Evolutionary conservation across 202 grass and related monocot genomes (phyloP), one percentile per base, ranked within the genome.

Genomic region (Cymbopogon flexuosus): DNA sequence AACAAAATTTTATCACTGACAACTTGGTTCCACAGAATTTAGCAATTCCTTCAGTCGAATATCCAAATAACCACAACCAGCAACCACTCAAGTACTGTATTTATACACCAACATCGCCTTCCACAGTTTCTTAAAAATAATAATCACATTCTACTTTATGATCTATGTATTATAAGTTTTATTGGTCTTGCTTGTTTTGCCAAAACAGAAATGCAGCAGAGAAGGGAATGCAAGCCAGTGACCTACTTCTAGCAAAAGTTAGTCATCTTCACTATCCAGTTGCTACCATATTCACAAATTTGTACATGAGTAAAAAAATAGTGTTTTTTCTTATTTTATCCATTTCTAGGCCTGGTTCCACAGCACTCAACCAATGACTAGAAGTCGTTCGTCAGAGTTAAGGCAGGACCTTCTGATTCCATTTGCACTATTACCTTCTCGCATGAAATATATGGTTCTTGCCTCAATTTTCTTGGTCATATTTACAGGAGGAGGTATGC

Each of bases 281-380:
- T 77, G 64, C 15, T 62, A 68, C 31, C 73, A 23, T 10, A 41
- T 68, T 27, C 16, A 81, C 45, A 33, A 68, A 45, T 16, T 81
- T 86, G 4, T 81, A 0, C 74, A 40, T 22, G 3, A 36, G 41
- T 70, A 56, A 34, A 72, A 21, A 66, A 33, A 62, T 11, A 22
- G 3, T 68, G 8, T 3, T 74, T 56, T 61, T 47, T 79, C 35
- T 80, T 15, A 82, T 62, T 58, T 81, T 68, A 34, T 19, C 68
- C 63, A 56, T 72, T 58, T 72, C 46, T 82, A 93, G 91, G 78
- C 91, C 60, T 93, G 91, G 91, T 91, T 91, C 70, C 88, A 91
- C 68, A 87, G 91, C 61, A 81, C 77, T 80, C 91, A 91, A 84
- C 91, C 91, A 79, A 93, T 93, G 91, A 91, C 91, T 46, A 86